Evolutionary conservation across 257 asterid genomes (phyloP).

Genomic region (Gentiana dahurica): DNA sequence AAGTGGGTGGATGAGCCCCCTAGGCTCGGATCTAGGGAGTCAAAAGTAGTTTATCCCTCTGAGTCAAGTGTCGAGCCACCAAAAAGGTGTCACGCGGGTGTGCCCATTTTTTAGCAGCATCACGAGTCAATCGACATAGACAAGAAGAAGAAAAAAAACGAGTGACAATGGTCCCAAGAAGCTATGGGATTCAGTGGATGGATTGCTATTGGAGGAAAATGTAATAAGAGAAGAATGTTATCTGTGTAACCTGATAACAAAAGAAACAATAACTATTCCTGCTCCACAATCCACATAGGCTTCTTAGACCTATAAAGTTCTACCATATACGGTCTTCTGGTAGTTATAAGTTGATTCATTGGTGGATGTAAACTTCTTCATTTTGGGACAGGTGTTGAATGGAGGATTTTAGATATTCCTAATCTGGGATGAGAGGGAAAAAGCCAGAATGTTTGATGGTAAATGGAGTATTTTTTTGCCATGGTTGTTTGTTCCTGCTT

Average conservation of each 20-base stretch:
- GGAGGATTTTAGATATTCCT: slow-evolving; percentile 1
- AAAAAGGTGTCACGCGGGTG: too few relatives aligned
- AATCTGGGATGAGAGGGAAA: too few relatives aligned
- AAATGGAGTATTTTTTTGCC: not conserved
- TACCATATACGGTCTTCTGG: slow-evolving; percentile 2
- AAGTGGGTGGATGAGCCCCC: too few relatives aligned
- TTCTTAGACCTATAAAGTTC: not conserved
- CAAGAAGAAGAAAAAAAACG: not conserved
- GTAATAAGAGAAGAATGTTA: not conserved
- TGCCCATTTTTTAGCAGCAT: not conserved
- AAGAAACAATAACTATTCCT: slow-evolving; percentile 16
- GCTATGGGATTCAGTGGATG: slow-evolving; percentile 6
- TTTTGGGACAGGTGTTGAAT: not conserved
- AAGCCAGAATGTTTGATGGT: too few relatives aligned
- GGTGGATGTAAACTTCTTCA: not conserved
- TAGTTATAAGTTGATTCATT: slow-evolving; percentile 10
- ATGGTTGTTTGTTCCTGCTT: too few relatives aligned
- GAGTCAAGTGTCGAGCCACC: too few relatives aligned
- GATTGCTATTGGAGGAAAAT: slow-evolving; percentile 10
- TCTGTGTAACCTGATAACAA: slow-evolving; percentile 20
- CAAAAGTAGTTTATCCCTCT: too few relatives aligned
- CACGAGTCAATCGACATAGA: not conserved
- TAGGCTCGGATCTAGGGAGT: too few relatives aligned
- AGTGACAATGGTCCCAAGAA: too few relatives aligned
- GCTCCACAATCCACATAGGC: slow-evolving; percentile 7